Evolutionary conservation across 2,329 filamentous ascomycete species (phyloP), one percentile per base, ranked within the genome.

Genomic region (Blastomyces gilchristii): DNA sequence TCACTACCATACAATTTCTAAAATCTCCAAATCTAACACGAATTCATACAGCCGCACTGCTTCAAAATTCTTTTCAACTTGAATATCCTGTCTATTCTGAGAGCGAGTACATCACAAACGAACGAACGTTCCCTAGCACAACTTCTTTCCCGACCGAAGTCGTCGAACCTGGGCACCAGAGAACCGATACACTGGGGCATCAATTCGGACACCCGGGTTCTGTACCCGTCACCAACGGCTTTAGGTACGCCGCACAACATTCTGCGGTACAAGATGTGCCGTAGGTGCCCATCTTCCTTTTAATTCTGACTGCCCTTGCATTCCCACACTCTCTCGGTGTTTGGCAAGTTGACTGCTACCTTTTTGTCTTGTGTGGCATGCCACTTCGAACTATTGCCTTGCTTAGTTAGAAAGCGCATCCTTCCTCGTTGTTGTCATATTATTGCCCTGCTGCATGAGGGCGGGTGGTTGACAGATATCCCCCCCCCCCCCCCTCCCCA

Each of bases 181-280:
- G 80, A 75, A 80, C 82, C 72, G 77, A 76, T 69, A 71, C 74
- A 64, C 74, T 82, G 69, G 74, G 75, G 68, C 77, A 81, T 69
- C 76, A 78, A 70, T 70, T 77, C 63, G 71, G 74, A 63, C 74
- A 76, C 69, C 74, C 78, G 61, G 77, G 75, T 69, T 73, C 77
- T 64, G 78, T 81, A 70, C 71, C 77, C 69, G 71, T 76, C 68
- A 75, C 73, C 70, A 80, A 78, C 73, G 76, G 77, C 72, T 71
- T 79, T 75, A 78, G 80, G 75, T 83, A 81, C 77, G 76, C 77
- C 71, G 69, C 79, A 74, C 78, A 78, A 73, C 80, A 79, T 75
- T 75, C 79, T 78, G 73, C 75, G 68, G 73, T 77, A 73, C 75
- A 79, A 69, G 81, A 84, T 73, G 74, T 78, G 74, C 78, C 77